Conservation (phyloP, 768 basidiomycete genomes). For the Lactarius hengduanensis region DNA sequence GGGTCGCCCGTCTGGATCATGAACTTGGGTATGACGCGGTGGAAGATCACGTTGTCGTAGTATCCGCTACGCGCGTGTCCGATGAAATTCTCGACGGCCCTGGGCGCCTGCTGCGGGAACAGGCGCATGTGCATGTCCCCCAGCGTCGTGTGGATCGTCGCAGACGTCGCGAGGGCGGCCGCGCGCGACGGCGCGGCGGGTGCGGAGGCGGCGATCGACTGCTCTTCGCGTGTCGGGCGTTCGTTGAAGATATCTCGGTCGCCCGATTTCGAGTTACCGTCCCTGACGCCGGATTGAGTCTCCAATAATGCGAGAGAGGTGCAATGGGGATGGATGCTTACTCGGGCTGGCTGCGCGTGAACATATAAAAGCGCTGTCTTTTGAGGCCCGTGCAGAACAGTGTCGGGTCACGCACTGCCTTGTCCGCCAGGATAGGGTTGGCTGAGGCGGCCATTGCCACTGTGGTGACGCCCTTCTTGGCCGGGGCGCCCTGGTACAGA, state of each 20-base stretch:
- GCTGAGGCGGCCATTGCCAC: slow-evolving; percentile 94
- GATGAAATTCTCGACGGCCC: slow-evolving; percentile 97
- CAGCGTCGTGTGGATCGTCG: slow-evolving; percentile 91
- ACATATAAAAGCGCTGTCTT: slow-evolving; percentile 90
- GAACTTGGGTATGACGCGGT: slow-evolving; percentile 97
- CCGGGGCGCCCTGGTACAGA: slow-evolving; percentile 91
- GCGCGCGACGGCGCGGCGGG: slow-evolving; percentile 51
- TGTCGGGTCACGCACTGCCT: slow-evolving; percentile 82
- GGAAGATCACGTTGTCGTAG: slow-evolving; percentile 93
- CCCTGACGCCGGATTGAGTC: slow-evolving; percentile 46
- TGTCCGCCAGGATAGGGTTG: slow-evolving; percentile 90
- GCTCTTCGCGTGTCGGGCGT: slow-evolving; percentile 93
- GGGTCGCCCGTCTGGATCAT: slow-evolving; percentile 98
- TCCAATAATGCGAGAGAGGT: background rate
- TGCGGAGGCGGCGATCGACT: slow-evolving; percentile 72
- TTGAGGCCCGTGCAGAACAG: slow-evolving; percentile 94
- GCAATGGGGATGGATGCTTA: slow-evolving; percentile 40
- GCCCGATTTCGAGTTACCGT: slow-evolving; percentile 62
- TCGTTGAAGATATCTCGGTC: slow-evolving; percentile 99
- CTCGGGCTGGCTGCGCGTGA: slow-evolving; percentile 89
- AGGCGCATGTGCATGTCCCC: slow-evolving; percentile 90
- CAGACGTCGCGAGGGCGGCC: slow-evolving; percentile 71
- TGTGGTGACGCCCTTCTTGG: slow-evolving; percentile 82
- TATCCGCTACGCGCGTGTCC: slow-evolving; percentile 86
- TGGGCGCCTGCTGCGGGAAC: slow-evolving; percentile 91